Evolutionary conservation across 2,329 filamentous ascomycete genomes (phyloP), one percentile per base, ranked within the genome.

Genomic region (Leptosphaerulina australis): DNA sequence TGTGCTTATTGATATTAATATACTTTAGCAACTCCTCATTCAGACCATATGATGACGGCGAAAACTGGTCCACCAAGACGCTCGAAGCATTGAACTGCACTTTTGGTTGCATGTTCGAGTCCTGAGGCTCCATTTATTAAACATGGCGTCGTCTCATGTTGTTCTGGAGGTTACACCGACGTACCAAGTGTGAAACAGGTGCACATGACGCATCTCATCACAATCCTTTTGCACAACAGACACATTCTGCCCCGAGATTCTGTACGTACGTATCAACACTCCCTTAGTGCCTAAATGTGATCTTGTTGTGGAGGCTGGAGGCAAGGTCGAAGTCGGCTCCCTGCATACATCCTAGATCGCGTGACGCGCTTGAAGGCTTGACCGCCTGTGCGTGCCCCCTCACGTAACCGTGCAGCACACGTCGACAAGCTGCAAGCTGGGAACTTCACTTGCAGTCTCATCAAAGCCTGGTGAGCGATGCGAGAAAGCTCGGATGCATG

Each of bases 371-470:
- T 30, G 24, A 35, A 43, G 20, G 41, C 39, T 29, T 30, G 24
- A 35, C 43, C 38, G 46, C 39, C 46, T 28, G 36, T 45, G 35
- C 48, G 48, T 51, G 48, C 48, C 48, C n/a, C 48, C 48, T 51
- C 48, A 51, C 48, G 48, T 51, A 51, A 51, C 41, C 49, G 49
- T 47, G 44, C 44, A 53, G 49, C 44, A 47, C 45, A 47, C 37
- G 48, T 48, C 55, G 41, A 44, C 48, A 50, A 44, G 49, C 44
- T 38, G 28, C 43, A 47, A 25, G 41, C 5, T 25, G 14, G 30
- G 37, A 46, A 47, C 33, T 44, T 47, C 49, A 47, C 38, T 47
- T 47, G 38, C 34, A 34, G 49, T 53, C 44, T 38, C 38, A 47
- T 33, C 38, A 4, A 40, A 50, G 29, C 41, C 44, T 44, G 41